phyloP scores from a whole-genome alignment of 2,329 filamentous ascomycete genomes.

The Aspergillus quadricinctus region DNA sequence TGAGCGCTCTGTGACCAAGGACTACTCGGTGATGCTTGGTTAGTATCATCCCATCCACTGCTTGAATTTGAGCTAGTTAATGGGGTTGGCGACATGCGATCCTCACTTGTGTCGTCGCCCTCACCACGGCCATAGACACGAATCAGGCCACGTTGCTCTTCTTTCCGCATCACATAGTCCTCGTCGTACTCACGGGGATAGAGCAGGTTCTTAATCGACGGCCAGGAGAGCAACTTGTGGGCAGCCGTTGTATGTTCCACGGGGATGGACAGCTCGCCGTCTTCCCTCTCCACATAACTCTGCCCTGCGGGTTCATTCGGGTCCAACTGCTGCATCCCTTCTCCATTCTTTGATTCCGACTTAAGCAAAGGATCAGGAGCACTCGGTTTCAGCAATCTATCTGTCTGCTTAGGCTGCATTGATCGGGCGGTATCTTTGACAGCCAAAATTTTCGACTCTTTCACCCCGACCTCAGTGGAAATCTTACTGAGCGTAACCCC shows the following conservation, averaged over 20 bases:
- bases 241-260: conserved; percentile 88
- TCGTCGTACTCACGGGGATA: conserved; percentile 54
- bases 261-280: conserved; percentile 66
- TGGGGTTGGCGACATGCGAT: conserved; percentile 36
- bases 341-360: conserved; percentile 12
- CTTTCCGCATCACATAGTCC: conserved; percentile 69
- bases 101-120: conserved; percentile 58
- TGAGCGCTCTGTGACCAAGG: conserved; percentile 47
- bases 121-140: conserved; percentile 76
- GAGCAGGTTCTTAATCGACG: conserved; percentile 63
- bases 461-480: not conserved
- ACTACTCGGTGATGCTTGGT: conserved; percentile 43
- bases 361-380: conserved; percentile 8
- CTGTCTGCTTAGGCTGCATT: conserved; percentile 9
- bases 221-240: conserved; percentile 72
- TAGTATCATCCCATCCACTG: conserved; percentile 22
- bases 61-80: conserved; percentile 16
- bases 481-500: conserved; percentile 10
- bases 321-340: not conserved
- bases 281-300: conserved; percentile 21
- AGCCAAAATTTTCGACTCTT: conserved; percentile 1
- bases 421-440: conserved; percentile 2
- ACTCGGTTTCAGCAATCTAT: conserved; percentile 24
- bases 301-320: conserved; percentile 4
- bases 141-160: conserved; percentile 69